Evolutionary conservation across 208 protist genomes (phyloP), one percentile per base, ranked within the genome.

Genomic region (Leishmania aethiopica): DNA sequence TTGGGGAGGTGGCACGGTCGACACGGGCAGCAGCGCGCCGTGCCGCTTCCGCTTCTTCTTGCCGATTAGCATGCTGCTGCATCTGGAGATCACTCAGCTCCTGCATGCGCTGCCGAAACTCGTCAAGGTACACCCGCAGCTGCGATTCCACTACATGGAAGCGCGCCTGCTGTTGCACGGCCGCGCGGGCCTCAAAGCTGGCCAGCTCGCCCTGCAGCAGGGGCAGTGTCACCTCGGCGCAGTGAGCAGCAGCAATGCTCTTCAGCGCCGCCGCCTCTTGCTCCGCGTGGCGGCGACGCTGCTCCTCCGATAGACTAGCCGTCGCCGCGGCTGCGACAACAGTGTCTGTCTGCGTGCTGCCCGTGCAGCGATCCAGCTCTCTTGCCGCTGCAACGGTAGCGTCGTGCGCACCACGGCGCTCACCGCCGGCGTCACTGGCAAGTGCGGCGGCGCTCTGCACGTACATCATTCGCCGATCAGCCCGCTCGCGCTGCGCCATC

Each of bases 121-220:
- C 71, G 19, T 60, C 40, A 35, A 82, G 80, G n/a, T 62, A 78
- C 35, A 25, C 72, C 7, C 22, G 79, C 32, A 84, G n/a, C 53
- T 88, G 59, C 32, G 49, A 6, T 10, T 64, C 37, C 35, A 84
- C 55, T 0, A 15, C 53, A 17, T 81, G 66, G n/a, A 84, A 22
- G 66, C 66, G 70, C 53, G 59, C 66, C 64, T 84, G 77, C 72
- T 82, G 78, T 53, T 82, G 78, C 19, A 57, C 25, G 0, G 62
- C 57, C 5, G 59, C 47, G 8, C 82, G 82, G 37, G 78, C 71
- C 62, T 72, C 78, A 75, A 81, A 74, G 49, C 42, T 75, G 40
- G 47, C 82, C n/a, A 86, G 59, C 42, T 86, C 82, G 42, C 55
- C 55, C 32, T 86, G 82, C 64, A 86, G 25, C 72, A 82, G 66